Evolutionary conservation across 2,329 filamentous ascomycete species (phyloP).

Genomic region (Fusarium stilboides): DNA sequence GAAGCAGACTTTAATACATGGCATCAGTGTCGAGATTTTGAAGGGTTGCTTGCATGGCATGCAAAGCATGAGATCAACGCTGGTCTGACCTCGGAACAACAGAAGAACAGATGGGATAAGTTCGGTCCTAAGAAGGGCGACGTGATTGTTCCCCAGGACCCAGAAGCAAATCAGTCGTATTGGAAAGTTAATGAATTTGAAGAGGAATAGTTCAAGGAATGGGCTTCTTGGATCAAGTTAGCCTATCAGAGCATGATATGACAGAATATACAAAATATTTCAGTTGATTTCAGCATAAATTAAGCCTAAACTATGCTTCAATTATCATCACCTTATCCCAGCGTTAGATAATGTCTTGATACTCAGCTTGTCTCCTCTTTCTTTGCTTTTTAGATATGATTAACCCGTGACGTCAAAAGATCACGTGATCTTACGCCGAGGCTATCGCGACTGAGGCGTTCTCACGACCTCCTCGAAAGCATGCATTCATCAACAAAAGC

Average conservation of each 20-base stretch:
- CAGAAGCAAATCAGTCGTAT: neutral
- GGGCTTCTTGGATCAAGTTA: too few relatives aligned
- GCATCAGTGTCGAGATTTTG: slow-evolving; percentile 9
- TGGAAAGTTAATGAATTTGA: neutral
- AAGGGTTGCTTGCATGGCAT: neutral
- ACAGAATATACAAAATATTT: too few relatives aligned
- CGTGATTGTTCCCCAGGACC: neutral
- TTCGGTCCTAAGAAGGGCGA: neutral
- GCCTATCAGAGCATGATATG: too few relatives aligned
- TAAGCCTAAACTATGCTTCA: too few relatives aligned
- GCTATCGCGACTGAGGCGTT: neutral
- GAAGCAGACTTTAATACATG: slow-evolving; percentile 5
- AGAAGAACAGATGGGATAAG: neutral
- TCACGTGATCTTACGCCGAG: slow-evolving; percentile 11
- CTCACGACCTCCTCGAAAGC: neutral
- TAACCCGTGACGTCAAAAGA: neutral
- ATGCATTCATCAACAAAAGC: neutral
- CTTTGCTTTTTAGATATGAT: too few relatives aligned
- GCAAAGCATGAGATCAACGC: slow-evolving; percentile 1
- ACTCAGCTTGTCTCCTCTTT: too few relatives aligned
- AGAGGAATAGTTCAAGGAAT: neutral
- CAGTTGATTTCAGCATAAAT: too few relatives aligned
- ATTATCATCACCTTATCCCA: too few relatives aligned
- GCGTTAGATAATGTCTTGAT: too few relatives aligned
- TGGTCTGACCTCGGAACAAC: neutral